phyloP scores from a whole-genome alignment of 2,329 filamentous ascomycete genomes.

The Claviceps pusilla region DNA sequence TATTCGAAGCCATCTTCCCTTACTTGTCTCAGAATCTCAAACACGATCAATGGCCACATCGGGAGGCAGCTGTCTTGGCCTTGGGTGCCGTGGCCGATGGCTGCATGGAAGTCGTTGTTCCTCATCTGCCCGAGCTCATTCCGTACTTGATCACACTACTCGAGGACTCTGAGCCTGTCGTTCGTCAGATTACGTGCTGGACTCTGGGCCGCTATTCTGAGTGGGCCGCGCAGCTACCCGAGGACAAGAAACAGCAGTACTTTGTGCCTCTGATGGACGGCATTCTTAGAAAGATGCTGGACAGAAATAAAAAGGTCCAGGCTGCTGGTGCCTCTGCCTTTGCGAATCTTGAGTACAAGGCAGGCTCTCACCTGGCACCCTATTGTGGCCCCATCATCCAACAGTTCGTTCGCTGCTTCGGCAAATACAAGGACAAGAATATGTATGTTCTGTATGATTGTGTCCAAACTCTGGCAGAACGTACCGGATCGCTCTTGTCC shows the following conservation, averaged over 20 bases:
- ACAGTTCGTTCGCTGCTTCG: slow-evolving; percentile 85
- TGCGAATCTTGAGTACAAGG: slow-evolving; percentile 88
- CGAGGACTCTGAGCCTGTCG: slow-evolving; percentile 72
- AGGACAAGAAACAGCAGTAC: slow-evolving; percentile 55
- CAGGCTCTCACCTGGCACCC: slow-evolving; percentile 62
- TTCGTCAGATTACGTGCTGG: slow-evolving; percentile 96
- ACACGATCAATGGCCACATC: slow-evolving; percentile 77
- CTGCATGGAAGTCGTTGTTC: slow-evolving; percentile 77
- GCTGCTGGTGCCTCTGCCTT: slow-evolving; percentile 93
- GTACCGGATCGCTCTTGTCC: slow-evolving; percentile 70
- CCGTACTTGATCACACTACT: slow-evolving; percentile 80
- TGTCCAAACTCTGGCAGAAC: slow-evolving; percentile 89
- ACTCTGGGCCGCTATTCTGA: slow-evolving; percentile 83
- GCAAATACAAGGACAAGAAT: slow-evolving; percentile 93
- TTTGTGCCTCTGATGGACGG: slow-evolving; percentile 98
- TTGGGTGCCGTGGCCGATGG: slow-evolving; percentile 90
- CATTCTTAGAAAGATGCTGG: slow-evolving; percentile 84
- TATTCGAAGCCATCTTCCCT: slow-evolving; percentile 83
- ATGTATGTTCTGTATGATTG: slow-evolving; percentile 99
- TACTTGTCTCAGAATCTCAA: slow-evolving; percentile 83
- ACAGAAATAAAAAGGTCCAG: slow-evolving; percentile 94
- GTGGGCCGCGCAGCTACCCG: slow-evolving; percentile 69
- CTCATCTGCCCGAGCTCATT: slow-evolving; percentile 78
- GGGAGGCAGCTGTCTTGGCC: slow-evolving; percentile 86
- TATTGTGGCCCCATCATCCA: slow-evolving; percentile 83